A percentile compares a stretch with the other conserved stretches of the same genome.
Evolutionary conservation across 805 yeast genomes (phyloP).

Genomic region (Saccharomyces jurei): DNA sequence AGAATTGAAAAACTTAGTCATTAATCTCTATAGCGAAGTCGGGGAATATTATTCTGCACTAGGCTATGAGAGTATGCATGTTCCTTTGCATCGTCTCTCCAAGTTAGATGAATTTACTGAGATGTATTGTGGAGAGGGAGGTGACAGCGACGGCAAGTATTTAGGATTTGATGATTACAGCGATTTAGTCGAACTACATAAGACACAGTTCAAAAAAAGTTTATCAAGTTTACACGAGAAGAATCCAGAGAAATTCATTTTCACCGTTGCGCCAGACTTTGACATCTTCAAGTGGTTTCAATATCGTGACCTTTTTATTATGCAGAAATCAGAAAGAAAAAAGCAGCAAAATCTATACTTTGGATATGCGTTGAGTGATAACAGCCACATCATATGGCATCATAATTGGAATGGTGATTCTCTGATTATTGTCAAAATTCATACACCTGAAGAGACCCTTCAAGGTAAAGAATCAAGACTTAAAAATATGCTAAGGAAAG

Average conservation of each 20-base stretch:
- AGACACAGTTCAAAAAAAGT: constrained; percentile 12
- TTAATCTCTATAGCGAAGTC: constrained; percentile 62
- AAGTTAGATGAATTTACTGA: constrained; percentile 16
- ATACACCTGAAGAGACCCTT: constrained; percentile 8
- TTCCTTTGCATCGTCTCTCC: constrained; percentile 31
- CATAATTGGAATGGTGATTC: constrained; percentile 34
- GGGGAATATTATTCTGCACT: constrained; percentile 57
- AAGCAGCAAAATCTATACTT: constrained; percentile 13
- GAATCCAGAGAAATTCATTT: constrained; percentile 19
- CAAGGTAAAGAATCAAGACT: constrained; percentile 15
- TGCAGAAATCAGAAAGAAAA: constrained; percentile 15
- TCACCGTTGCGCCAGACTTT: constrained; percentile 32
- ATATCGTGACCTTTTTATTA: constrained; percentile 31
- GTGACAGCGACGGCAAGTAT: constrained; percentile 11
- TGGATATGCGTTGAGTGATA: constrained; percentile 27
- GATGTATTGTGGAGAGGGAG: constrained; percentile 9
- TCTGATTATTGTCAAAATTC: constrained; percentile 26
- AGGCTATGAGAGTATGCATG: constrained; percentile 45
- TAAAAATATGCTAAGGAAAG: constrained; percentile 25
- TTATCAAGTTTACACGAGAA: constrained; percentile 17
- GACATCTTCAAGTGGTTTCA: constrained; percentile 39
- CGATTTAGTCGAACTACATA: constrained; percentile 26
- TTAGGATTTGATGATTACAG: constrained; percentile 29
- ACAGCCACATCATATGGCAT: constrained; percentile 38
- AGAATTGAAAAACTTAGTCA: constrained; percentile 28